phyloP scores from a whole-genome alignment of 2,329 filamentous ascomycete species.

The Dactylellina sp. region DNA sequence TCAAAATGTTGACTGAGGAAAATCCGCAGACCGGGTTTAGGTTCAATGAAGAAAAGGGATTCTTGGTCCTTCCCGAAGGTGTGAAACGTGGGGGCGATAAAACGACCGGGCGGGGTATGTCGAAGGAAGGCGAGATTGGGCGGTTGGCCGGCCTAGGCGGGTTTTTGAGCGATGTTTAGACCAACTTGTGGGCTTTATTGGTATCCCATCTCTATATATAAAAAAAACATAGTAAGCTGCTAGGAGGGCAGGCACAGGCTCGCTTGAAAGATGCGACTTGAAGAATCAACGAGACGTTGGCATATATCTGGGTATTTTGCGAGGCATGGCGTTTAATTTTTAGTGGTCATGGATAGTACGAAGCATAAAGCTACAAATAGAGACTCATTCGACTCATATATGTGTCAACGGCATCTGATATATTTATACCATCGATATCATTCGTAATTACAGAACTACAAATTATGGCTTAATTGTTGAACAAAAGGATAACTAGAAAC shows the following conservation, averaged over 20 bases:
- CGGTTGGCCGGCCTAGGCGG: conserved; percentile 59
- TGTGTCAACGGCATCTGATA: neutral
- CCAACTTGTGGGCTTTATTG: neutral
- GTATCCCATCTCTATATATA: too few relatives aligned
- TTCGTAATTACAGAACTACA: neutral
- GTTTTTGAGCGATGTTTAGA: conserved; percentile 58
- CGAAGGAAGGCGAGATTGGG: conserved; percentile 64
- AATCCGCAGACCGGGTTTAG: conserved; percentile 62
- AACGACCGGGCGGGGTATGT: conserved; percentile 64
- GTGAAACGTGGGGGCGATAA: conserved; percentile 64
- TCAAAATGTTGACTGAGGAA: conserved; percentile 57
- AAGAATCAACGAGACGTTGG: neutral
- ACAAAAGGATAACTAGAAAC: neutral
- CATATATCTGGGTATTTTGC: neutral
- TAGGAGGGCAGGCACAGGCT: too few relatives aligned
- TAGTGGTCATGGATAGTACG: neutral
- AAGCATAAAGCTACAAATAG: neutral
- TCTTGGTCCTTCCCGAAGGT: conserved; percentile 64
- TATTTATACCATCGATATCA: neutral
- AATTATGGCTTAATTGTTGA: neutral
- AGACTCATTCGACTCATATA: neutral
- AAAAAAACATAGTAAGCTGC: too few relatives aligned
- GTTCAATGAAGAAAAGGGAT: conserved; percentile 50
- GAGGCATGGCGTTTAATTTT: conserved; percentile 14
- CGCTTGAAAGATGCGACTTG: neutral